Evolutionary conservation across 352 stramenopile genomes (phyloP), one percentile per base, ranked within the genome.

Genomic region (Phytophthora macrochlamydospora): DNA sequence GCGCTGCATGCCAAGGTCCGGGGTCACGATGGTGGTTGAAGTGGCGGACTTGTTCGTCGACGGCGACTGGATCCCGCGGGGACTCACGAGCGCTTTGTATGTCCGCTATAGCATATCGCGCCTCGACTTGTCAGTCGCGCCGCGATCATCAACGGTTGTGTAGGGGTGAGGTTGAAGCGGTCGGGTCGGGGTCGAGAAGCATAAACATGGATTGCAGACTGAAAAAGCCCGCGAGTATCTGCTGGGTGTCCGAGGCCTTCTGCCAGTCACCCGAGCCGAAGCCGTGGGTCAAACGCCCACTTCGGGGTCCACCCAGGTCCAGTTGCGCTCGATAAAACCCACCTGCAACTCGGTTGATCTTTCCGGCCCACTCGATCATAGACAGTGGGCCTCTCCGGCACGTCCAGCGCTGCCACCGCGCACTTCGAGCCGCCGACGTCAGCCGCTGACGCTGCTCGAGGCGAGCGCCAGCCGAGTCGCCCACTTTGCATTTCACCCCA

Each of bases 401-500:
- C 14, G 44, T 11, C 18, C 53, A 28, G 29, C 42, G 35, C 24
- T 11, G n/a, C 53, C 18, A 24, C 18, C 18, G 18, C 18, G 18
- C 18, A 24, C 18, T 24, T 35, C 5, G 30, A 11, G 13, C 2
- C 31, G 33, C 4, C 13, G 30, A 43, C 54, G 24, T 52, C 43
- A 29, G 8, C 18, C 31, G 42, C 67, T 67, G 61, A 60, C 52
- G 51, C 35, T 52, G 18, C 46, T 35, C 35, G 5, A 7, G 40
- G 46, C 42, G 33, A 48, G 45, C 18, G 18, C 18, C 18, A 24
- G 18, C 18, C 62, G 49, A 42, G 51, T 46, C 40, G 40, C 12
- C 43, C 69, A 78, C 65, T 78, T 71, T 72, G 65, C 44, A 72
- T 69, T 64, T 75, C 52, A 63, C 67, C 45, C 58, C 67, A 73